These are phyloP conservation scores for Pyrus communis DNA, from an alignment of 306 rosid genomes.

Conservation along the genomic window DNA sequence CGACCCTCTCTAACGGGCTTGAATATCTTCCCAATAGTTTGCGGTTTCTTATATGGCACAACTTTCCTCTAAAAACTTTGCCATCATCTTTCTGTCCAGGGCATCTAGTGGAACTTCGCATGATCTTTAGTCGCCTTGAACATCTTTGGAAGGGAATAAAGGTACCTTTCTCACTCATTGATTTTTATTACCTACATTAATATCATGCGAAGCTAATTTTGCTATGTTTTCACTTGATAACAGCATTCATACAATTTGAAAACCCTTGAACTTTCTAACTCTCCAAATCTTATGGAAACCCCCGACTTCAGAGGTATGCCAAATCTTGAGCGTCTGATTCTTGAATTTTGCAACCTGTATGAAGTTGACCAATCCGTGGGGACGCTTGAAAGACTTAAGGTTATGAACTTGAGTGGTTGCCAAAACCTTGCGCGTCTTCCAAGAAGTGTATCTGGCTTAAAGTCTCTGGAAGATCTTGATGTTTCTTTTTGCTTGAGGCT, in stretches of 20 bases:
- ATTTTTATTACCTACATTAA: background rate
- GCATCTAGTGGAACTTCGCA: background rate
- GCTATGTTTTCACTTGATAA: background rate
- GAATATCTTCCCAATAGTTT: slow-evolving; percentile 1
- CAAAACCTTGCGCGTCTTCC: background rate
- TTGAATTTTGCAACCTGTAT: background rate
- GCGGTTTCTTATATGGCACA: background rate
- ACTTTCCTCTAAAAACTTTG: background rate
- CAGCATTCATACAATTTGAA: background rate
- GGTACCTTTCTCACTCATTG: background rate
- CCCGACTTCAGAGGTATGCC: background rate
- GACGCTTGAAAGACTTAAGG: background rate
- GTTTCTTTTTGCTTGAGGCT: background rate
- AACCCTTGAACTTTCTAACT: background rate
- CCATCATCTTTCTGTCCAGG: background rate
- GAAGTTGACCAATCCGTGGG: background rate
- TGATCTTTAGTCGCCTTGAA: background rate
- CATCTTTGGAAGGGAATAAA: background rate
- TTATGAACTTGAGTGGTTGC: background rate
- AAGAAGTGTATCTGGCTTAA: background rate
- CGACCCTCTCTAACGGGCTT: background rate
- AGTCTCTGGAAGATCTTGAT: background rate
- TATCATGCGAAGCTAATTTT: background rate
- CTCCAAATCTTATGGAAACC: background rate
- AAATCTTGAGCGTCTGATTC: background rate